Evolutionary conservation across 2,329 filamentous ascomycete species (phyloP), one percentile per base, ranked within the genome.

Genomic region (Hymenoscyphus linearis): DNA sequence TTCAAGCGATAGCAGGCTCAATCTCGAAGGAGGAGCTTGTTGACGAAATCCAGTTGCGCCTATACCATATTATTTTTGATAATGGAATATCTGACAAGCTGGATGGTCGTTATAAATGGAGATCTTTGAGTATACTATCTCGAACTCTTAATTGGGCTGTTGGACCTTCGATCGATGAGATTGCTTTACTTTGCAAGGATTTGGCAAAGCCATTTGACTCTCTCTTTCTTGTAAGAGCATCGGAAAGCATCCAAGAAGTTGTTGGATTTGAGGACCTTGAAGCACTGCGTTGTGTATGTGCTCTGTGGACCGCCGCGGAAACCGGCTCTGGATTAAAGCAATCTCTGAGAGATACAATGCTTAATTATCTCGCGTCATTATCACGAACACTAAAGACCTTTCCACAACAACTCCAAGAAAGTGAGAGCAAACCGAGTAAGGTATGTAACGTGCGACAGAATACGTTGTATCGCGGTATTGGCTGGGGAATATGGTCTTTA

Each of bases 1-100:
- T 77, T 16, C 74, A 76, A 56, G 75, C 74, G 18, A 71, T 78
- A 55, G 71, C 73, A 52, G 68, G 69, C 4, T 74, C 76, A n/a
- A 67, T 77, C 12, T 69, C 63, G 9, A 66, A 71, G 52, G 73
- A 76, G 54, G 71, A 72, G 4, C 69, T 70, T 44, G 71, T 74
- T 13, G 67, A 71, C 57, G 63, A 60, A 9, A 63, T 74, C 47
- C 69, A 72, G 10, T 64, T 72, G n/a, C 71, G 69, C 36, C 67
- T 74, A n/a, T 72, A 72, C 44, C 67, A 72, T 26, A 67, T 73
- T n/a, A 67, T 73, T 26, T 72, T 72, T 40, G 59, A 71, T 13
- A 58, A 61, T 59, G 66, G n/a, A 47, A 54, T 26, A 53, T 26
- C 67, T 62, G 58, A 66, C 2, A 64, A 69, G 5, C 53, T 73